phyloP scores from a whole-genome alignment of 2,329 filamentous ascomycete species.

The Podosphaera fusca region DNA sequence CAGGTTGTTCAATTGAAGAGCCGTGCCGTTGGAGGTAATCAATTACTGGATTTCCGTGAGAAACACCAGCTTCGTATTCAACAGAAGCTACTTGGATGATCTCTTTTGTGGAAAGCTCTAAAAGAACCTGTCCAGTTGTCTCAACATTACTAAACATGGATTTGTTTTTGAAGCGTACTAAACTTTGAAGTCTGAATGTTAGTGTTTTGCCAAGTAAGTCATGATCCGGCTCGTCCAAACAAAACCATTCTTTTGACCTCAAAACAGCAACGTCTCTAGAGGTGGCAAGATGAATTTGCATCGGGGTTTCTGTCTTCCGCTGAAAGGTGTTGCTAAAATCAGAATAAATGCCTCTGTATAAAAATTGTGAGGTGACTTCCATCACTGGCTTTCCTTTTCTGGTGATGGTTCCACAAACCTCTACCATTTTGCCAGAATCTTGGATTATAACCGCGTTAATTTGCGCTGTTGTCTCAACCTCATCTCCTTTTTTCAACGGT shows the following conservation, averaged over 20 bases:
- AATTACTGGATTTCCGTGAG: slow-evolving; percentile 87
- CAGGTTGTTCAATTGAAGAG: slow-evolving; percentile 78
- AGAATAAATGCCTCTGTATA: slow-evolving; percentile 80
- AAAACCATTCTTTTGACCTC: slow-evolving; percentile 95
- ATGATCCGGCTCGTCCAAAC: slow-evolving; percentile 59
- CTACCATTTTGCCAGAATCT: slow-evolving; percentile 96
- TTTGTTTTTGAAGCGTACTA: slow-evolving; percentile 89
- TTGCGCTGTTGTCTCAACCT: slow-evolving; percentile 77
- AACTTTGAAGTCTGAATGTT: slow-evolving; percentile 82
- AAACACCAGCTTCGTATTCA: slow-evolving; percentile 76
- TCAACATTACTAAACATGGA: slow-evolving; percentile 75
- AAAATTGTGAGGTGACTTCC: slow-evolving; percentile 95
- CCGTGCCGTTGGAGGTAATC: slow-evolving; percentile 89
- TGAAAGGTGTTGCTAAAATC: slow-evolving; percentile 98
- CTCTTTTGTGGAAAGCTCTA: slow-evolving; percentile 92
- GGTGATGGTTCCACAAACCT: slow-evolving; percentile 91
- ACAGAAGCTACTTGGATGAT: slow-evolving; percentile 93
- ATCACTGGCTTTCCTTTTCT: slow-evolving; percentile 71
- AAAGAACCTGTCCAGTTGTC: slow-evolving; percentile 74
- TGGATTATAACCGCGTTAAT: slow-evolving; percentile 98
- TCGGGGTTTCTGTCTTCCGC: slow-evolving; percentile 83
- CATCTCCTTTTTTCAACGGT: slow-evolving; percentile 85
- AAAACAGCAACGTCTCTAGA: slow-evolving; percentile 84
- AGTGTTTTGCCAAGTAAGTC: slow-evolving; percentile 83
- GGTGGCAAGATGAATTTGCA: slow-evolving; percentile 72